Evolutionary conservation across 148 eudicot species (phyloP).

Genomic region (Heliamphora exappendiculata): DNA sequence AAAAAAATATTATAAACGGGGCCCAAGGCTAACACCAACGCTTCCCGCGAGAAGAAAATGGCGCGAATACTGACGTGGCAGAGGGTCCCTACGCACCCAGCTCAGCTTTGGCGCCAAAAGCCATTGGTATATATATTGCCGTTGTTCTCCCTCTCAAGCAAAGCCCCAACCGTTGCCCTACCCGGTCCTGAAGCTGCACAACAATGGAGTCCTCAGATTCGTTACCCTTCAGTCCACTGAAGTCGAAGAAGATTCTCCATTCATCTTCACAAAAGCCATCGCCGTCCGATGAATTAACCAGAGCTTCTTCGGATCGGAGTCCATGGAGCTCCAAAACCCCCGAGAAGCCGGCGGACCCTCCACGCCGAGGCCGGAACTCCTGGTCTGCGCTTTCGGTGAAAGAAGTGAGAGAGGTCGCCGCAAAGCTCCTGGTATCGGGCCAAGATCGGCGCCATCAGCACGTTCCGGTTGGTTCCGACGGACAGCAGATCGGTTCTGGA

Average conservation of each 20-base stretch:
- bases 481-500: conserved; percentile 2
- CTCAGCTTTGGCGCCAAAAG: conserved; percentile 30
- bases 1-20: neutral
- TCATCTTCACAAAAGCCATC: conserved; percentile 16
- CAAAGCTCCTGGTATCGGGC: conserved; percentile 26
- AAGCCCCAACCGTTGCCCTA: neutral
- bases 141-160: neutral
- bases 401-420: conserved; percentile 43
- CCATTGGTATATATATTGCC: neutral
- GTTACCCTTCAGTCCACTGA: conserved; percentile 24
- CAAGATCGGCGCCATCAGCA: conserved; percentile 5
- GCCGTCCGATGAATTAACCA: conserved; percentile 13
- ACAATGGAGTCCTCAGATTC: conserved; percentile 20
- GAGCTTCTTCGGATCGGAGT: conserved; percentile 5
- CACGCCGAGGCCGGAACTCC: conserved; percentile 26
- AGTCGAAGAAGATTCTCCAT: conserved; percentile 36
- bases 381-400: conserved; percentile 41
- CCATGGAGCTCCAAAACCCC: conserved; percentile 41
- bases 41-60: conserved; percentile 2
- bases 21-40: neutral
- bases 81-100: conserved; percentile 19
- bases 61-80: conserved; percentile 46
- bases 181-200: neutral
- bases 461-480: neutral
- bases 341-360: conserved; percentile 31